A percentile compares a stretch with the other conserved stretches of the same genome.
Conservation (phyloP, 2,329 filamentous ascomycete species). For the Colletotrichum tropicicola region DNA sequence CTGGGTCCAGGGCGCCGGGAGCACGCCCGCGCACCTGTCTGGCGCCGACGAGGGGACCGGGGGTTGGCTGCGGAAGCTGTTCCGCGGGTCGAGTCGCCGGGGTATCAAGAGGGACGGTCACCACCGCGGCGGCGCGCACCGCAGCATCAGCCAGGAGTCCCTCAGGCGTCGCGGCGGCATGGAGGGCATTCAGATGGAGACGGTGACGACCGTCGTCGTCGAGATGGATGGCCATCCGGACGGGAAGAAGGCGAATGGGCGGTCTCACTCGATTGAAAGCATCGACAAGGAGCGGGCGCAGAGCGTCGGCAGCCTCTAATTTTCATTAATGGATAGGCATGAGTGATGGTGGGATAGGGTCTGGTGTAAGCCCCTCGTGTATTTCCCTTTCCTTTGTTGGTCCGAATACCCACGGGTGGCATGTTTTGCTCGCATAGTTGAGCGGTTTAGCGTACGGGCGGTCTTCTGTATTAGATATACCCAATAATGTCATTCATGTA, state of each 20-base stretch:
- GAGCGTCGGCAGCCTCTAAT: conserved; percentile 16
- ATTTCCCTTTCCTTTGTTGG: background rate
- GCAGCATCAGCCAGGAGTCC: conserved; percentile 28
- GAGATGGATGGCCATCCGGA: conserved; percentile 35
- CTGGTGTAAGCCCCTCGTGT: no score
- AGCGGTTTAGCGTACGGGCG: background rate
- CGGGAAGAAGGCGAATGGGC: background rate
- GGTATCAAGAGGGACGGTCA: background rate
- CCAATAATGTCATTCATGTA: background rate
- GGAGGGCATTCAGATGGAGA: conserved; percentile 52
- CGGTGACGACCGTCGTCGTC: conserved; percentile 51
- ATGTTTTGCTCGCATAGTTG: background rate
- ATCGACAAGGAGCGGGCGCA: conserved; percentile 16
- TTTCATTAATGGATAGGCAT: background rate
- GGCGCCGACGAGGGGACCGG: conserved; percentile 13
- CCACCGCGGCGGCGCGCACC: background rate
- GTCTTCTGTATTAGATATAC: conserved; percentile 18
- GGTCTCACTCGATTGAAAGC: conserved; percentile 15
- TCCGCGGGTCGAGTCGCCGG: background rate
- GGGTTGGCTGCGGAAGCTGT: conserved; percentile 20
- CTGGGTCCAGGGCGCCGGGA: conserved; percentile 26
- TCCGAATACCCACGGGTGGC: background rate
- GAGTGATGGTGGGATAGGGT: background rate
- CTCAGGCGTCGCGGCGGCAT: conserved; percentile 1
- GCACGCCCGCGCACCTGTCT: background rate